These are phyloP conservation scores for Acacia concinna DNA, from an alignment of 331 rosid species.

Conservation along the genomic window DNA sequence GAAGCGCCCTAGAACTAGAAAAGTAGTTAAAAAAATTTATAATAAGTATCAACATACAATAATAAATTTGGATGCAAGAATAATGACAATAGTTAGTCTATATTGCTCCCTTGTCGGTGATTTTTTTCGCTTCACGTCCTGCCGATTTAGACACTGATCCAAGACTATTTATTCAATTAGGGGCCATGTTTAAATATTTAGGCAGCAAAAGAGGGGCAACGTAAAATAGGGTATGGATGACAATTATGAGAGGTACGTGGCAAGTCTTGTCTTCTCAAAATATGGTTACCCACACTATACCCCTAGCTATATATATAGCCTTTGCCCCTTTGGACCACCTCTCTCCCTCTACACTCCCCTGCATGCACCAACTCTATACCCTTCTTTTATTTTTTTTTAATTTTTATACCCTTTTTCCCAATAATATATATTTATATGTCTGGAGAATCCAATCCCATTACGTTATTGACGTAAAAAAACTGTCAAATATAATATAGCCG, in stretches of 20 bases:
- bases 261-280: constrained; percentile 35
- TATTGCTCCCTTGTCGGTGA: too few species aligned
- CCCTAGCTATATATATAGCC: not conserved
- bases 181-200: not conserved
- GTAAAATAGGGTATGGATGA: constrained; percentile 23
- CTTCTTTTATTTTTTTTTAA: too few species aligned
- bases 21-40: too few species aligned
- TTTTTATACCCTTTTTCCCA: not conserved
- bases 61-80: too few species aligned
- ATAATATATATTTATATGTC: not conserved
- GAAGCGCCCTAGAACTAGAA: too few species aligned
- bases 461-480: not conserved
- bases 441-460: not conserved
- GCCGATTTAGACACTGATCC: too few species aligned
- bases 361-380: not conserved
- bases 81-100: too few species aligned
- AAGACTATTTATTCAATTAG: too few species aligned
- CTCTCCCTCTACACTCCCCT: not conserved
- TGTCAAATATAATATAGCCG: not conserved
- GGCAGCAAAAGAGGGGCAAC: not conserved
- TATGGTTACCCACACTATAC: not conserved
- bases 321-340: constrained; percentile 33
- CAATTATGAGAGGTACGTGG: constrained; percentile 21
- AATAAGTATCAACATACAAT: too few species aligned
- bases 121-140: too few species aligned